Conservation (phyloP, 1,284 basidiomycete genomes). For the Leccinum holopus region DNA sequence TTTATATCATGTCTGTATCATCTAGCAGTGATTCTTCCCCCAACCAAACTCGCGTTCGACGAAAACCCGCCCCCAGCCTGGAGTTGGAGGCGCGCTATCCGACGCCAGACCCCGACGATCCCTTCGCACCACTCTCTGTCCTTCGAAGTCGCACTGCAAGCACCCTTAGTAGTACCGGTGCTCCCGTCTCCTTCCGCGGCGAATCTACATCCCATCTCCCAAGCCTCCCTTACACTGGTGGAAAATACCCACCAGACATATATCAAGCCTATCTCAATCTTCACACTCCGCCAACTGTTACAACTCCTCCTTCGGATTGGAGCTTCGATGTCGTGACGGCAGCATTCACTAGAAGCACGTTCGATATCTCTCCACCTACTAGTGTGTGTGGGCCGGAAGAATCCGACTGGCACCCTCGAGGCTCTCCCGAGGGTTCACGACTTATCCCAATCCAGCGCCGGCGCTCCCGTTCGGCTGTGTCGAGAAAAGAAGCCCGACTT, state of each 20-base stretch:
- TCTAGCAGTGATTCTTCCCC: slow-evolving; percentile 23
- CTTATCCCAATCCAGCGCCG: slow-evolving; percentile 29
- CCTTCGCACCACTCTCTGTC: slow-evolving; percentile 34
- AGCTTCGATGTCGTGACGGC: slow-evolving; percentile 18
- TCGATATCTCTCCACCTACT: slow-evolving; percentile 18
- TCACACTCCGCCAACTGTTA: slow-evolving; percentile 13
- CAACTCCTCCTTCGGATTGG: slow-evolving; percentile 9
- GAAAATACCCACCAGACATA: slow-evolving; percentile 34
- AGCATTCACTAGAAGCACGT: slow-evolving; percentile 26
- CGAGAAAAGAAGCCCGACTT: slow-evolving; percentile 31
- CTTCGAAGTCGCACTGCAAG: slow-evolving; percentile 36
- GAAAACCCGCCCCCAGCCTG: slow-evolving; percentile 35
- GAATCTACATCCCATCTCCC: slow-evolving; percentile 36
- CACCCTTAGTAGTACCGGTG: slow-evolving; percentile 29
- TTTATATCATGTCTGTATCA: slow-evolving; percentile 33
- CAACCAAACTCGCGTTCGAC: slow-evolving; percentile 30
- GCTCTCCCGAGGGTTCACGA: slow-evolving; percentile 13
- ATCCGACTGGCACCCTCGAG: slow-evolving; percentile 10
- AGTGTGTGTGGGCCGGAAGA: slow-evolving; percentile 15
- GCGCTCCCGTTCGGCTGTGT: slow-evolving; percentile 35
- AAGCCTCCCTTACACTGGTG: slow-evolving; percentile 31
- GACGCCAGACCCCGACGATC: slow-evolving; percentile 34
- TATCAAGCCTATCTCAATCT: slow-evolving; percentile 28
- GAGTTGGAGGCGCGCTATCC: slow-evolving; percentile 35
- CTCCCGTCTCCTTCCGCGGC: slow-evolving; percentile 34